Evolutionary conservation across 1,139 yeast species (phyloP).

Genomic region (Candida glucosophila): DNA sequence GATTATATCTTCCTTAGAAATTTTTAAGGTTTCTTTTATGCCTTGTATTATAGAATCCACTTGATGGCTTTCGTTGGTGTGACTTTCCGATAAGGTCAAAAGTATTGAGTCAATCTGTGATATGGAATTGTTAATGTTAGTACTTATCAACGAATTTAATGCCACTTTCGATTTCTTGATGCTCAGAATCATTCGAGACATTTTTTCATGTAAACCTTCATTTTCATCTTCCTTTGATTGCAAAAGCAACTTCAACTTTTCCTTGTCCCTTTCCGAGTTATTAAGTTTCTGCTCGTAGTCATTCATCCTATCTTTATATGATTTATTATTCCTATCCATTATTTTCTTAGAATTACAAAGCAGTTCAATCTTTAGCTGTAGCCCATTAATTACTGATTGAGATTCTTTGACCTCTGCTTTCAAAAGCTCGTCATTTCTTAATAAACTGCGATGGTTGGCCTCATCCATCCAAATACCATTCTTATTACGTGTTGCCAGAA

Average conservation of each 20-base stretch:
- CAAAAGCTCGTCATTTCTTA: conserved; percentile 23
- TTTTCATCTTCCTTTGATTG: conserved; percentile 7
- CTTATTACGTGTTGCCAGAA: conserved; percentile 51
- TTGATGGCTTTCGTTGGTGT: conserved; percentile 1
- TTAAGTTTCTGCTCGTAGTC: conserved; percentile 6
- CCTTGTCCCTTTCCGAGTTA: conserved; percentile 5
- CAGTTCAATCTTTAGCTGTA: conserved; percentile 7
- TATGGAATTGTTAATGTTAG: conserved; percentile 4
- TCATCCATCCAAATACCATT: conserved; percentile 60
- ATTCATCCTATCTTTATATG: conserved; percentile 5
- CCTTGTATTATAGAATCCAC: conserved; percentile 1
- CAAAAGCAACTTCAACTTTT: conserved; percentile 3
- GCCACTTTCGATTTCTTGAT: conserved; percentile 5
- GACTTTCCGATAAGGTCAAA: conserved; percentile 1
- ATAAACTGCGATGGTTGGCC: conserved; percentile 43
- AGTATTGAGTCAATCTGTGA: conserved; percentile 4
- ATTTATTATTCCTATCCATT: conserved; percentile 3
- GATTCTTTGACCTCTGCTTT: conserved; percentile 17
- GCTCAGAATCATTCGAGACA: too few relatives aligned
- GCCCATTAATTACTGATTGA: conserved; percentile 7
- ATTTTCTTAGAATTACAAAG: conserved; percentile 3
- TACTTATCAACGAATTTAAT: conserved; percentile 5
- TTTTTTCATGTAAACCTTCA: too few relatives aligned
- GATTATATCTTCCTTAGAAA: conserved; percentile 2
- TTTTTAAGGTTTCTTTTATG: conserved; percentile 2